phyloP scores from a whole-genome alignment of 140 eudicot species.

The Flaveria floridana region DNA sequence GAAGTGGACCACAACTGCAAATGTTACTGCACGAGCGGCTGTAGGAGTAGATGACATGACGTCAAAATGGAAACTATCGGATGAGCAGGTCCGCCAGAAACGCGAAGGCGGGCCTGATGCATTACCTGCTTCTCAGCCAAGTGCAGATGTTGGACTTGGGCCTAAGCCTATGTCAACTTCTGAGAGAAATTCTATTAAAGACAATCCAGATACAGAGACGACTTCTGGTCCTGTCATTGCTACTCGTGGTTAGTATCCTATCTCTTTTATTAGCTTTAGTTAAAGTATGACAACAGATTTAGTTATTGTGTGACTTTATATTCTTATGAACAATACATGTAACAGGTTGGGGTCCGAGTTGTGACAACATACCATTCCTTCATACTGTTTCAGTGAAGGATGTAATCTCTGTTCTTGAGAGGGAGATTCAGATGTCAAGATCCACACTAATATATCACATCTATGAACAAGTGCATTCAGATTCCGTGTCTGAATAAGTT shows the following conservation, averaged over 20 bases:
- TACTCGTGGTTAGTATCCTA: constrained; percentile 44
- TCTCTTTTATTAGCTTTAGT: not conserved
- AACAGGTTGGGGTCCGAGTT: constrained; percentile 33
- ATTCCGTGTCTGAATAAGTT: constrained; percentile 9
- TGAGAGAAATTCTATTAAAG: constrained; percentile 43
- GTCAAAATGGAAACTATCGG: constrained; percentile 76
- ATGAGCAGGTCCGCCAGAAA: constrained; percentile 62
- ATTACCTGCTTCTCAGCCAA: constrained; percentile 51
- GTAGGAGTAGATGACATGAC: constrained; percentile 86
- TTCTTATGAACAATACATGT: constrained; percentile 38
- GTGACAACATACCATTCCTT: constrained; percentile 26
- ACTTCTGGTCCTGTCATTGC: constrained; percentile 36
- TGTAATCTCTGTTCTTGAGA: constrained; percentile 67
- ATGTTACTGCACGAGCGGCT: constrained; percentile 91
- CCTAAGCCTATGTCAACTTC: constrained; percentile 38
- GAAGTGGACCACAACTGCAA: constrained; percentile 81
- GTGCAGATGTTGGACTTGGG: constrained; percentile 47
- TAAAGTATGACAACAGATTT: not conserved
- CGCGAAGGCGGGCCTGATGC: constrained; percentile 49
- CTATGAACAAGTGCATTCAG: constrained; percentile 38
- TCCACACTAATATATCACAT: constrained; percentile 49
- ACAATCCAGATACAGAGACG: constrained; percentile 48
- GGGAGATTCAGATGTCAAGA: constrained; percentile 72
- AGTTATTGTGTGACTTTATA: not conserved
- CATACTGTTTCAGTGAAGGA: constrained; percentile 59